Evolutionary conservation across 2,329 filamentous ascomycete species (phyloP).

Genomic region (Aspergillus hortae): DNA sequence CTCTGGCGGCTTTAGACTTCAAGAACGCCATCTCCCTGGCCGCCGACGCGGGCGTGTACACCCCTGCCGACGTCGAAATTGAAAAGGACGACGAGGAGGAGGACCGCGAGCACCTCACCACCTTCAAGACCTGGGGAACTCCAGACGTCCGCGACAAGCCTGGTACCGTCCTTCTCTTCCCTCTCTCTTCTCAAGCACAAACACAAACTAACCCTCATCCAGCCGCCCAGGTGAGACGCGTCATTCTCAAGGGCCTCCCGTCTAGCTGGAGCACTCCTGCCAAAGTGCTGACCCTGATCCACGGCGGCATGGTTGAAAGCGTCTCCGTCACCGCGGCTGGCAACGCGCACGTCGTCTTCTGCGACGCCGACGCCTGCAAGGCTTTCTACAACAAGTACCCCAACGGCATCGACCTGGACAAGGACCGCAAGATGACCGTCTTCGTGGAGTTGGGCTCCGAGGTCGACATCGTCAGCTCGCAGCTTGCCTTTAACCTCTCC

Average conservation of each 20-base stretch:
- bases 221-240: conserved; percentile 26
- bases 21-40: conserved; percentile 1
- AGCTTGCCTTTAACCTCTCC: conserved; percentile 39
- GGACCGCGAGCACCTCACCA: conserved; percentile 27
- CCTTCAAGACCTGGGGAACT: conserved; percentile 31
- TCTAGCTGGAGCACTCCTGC: conserved; percentile 22
- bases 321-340: conserved; percentile 21
- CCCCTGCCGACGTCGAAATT: conserved; percentile 1
- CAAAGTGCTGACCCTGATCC: conserved; percentile 35
- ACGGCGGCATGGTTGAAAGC: conserved; percentile 37
- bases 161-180: conserved; percentile 14
- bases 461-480: conserved; percentile 39
- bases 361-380: conserved; percentile 30
- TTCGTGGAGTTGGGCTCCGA: conserved; percentile 38
- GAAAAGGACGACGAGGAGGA: conserved; percentile 6
- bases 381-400: conserved; percentile 33
- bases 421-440: conserved; percentile 27
- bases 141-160: conserved; percentile 23
- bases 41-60: not conserved
- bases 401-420: conserved; percentile 35
- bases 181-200: not conserved
- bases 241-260: conserved; percentile 38
- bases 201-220: not conserved
- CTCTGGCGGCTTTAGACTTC: not conserved
- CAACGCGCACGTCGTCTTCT: conserved; percentile 35